phyloP scores from a whole-genome alignment of 192 early-diverging fungal genomes.

The Cetraspora pellucida region DNA sequence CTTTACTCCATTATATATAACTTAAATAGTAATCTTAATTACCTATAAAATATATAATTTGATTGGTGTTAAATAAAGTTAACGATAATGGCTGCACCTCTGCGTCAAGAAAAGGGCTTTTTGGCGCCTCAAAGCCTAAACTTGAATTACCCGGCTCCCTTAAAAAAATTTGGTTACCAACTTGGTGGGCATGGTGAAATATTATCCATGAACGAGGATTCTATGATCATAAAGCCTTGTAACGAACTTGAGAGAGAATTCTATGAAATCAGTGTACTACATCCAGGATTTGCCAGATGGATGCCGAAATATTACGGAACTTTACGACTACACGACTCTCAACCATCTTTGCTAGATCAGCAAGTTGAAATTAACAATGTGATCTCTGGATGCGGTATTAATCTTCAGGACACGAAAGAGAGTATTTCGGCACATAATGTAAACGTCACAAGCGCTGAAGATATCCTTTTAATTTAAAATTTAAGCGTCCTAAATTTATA shows the following conservation, averaged over 20 bases:
- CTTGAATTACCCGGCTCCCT: background rate
- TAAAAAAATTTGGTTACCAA: slow-evolving; percentile 52
- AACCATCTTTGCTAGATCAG: slow-evolving; percentile 28
- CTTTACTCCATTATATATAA: too few relatives aligned
- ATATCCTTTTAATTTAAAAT: slow-evolving; percentile 44
- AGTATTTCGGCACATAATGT: background rate
- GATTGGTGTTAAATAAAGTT: too few relatives aligned
- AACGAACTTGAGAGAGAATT: slow-evolving; percentile 68
- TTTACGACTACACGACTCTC: slow-evolving; percentile 35
- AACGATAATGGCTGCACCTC: too few relatives aligned
- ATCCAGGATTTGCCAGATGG: slow-evolving; percentile 59
- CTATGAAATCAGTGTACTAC: slow-evolving; percentile 61
- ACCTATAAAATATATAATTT: too few relatives aligned
- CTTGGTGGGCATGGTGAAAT: slow-evolving; percentile 81
- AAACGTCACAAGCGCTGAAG: slow-evolving; percentile 28
- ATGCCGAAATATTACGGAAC: slow-evolving; percentile 72
- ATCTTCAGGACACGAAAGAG: background rate
- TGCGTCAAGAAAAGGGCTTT: too few relatives aligned
- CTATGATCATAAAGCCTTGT: slow-evolving; percentile 73
- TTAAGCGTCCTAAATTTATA: background rate
- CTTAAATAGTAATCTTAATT: too few relatives aligned
- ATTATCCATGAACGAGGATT: slow-evolving; percentile 60
- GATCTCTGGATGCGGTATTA: background rate
- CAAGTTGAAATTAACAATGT: background rate
- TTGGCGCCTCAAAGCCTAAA: too few relatives aligned